phyloP scores from a whole-genome alignment of 805 yeast species.

The Monosporozyma yasuniensis region DNA sequence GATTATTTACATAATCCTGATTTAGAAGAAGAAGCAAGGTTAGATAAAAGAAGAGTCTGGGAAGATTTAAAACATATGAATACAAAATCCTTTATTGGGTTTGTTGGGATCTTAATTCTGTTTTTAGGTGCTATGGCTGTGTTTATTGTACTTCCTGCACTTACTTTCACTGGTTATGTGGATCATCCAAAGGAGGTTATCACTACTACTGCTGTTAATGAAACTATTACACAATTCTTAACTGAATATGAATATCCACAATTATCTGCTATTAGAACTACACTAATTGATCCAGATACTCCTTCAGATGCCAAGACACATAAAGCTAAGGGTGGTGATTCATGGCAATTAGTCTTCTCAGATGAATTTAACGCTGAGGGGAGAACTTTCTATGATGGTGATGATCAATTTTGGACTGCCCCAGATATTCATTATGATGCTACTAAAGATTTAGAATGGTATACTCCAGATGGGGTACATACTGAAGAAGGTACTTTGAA shows the following conservation, averaged over 20 bases:
- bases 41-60: slow-evolving; percentile 60
- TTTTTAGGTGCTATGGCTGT: slow-evolving; percentile 54
- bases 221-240: slow-evolving; percentile 33
- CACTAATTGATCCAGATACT: slow-evolving; percentile 54
- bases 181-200: slow-evolving; percentile 12
- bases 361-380: slow-evolving; percentile 91
- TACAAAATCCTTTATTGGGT: slow-evolving; percentile 50
- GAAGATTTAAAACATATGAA: slow-evolving; percentile 62
- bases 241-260: slow-evolving; percentile 43
- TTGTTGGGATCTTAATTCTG: slow-evolving; percentile 50
- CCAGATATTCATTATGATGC: slow-evolving; percentile 79
- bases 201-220: background rate
- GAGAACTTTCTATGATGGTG: slow-evolving; percentile 81
- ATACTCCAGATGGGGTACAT: slow-evolving; percentile 80
- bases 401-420: slow-evolving; percentile 87
- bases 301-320: slow-evolving; percentile 43
- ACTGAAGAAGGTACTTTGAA: slow-evolving; percentile 66
- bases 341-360: slow-evolving; percentile 73
- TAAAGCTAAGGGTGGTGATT: slow-evolving; percentile 49
- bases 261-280: slow-evolving; percentile 43
- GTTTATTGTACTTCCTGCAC: slow-evolving; percentile 71
- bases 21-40: slow-evolving; percentile 82
- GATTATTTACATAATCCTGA: slow-evolving; percentile 95
- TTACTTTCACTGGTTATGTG: slow-evolving; percentile 71
- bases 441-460: slow-evolving; percentile 89